Evolutionary conservation across 257 asterid species (phyloP).

Genomic region (Solanum gandarillasii): DNA sequence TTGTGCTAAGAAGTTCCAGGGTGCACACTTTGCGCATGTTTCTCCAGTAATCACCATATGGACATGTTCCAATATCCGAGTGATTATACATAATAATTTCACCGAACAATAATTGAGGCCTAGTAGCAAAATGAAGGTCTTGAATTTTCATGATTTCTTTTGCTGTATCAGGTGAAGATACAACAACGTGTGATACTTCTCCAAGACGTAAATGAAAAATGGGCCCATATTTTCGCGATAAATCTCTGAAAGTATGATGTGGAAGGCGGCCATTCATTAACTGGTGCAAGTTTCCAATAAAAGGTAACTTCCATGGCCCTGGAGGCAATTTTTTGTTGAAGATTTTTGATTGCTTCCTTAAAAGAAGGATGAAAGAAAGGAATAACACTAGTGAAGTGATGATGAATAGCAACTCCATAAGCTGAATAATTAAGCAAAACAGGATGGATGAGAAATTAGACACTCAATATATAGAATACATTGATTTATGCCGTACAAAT

Average conservation of each 20-base stretch:
- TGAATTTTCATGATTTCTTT: background rate
- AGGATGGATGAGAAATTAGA: no score
- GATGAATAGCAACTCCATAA: background rate
- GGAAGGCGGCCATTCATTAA: background rate
- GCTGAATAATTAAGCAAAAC: no score
- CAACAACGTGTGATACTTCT: background rate
- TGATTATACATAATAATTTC: background rate
- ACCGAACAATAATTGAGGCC: background rate
- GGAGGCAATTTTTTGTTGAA: background rate
- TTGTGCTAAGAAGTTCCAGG: background rate
- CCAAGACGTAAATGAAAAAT: background rate
- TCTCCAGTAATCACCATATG: background rate
- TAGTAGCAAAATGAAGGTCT: background rate
- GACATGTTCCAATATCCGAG: background rate
- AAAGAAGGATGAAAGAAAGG: background rate
- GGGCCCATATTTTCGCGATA: background rate
- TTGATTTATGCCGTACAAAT: no score
- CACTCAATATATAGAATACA: no score
- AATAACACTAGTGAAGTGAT: background rate
- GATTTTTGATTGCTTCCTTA: background rate
- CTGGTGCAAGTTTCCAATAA: constrained; percentile 1
- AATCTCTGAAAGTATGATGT: background rate
- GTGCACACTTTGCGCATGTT: background rate
- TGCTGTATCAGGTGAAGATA: background rate
- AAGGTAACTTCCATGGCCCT: background rate